Evolutionary conservation across 2,329 filamentous ascomycete species (phyloP).

Genomic region (Dothistroma pini): DNA sequence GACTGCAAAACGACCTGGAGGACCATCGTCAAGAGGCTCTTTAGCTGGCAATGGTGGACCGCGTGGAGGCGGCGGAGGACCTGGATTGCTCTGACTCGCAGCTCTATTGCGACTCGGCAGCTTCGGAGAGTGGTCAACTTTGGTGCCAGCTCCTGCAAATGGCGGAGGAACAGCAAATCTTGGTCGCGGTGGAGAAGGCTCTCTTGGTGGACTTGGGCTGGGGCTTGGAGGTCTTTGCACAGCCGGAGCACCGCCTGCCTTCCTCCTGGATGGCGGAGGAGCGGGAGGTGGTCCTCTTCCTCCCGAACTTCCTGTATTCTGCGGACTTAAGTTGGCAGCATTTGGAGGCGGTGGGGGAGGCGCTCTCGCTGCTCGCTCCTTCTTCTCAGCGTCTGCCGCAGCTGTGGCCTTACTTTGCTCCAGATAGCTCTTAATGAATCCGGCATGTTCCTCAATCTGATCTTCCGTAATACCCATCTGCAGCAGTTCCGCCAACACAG

Average conservation of each 20-base stretch:
- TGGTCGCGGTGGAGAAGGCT: constrained; percentile 66
- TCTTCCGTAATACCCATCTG: constrained; percentile 66
- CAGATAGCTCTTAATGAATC: constrained; percentile 66
- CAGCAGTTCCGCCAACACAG: constrained; percentile 57
- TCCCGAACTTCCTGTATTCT: constrained; percentile 56
- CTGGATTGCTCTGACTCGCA: constrained; percentile 28
- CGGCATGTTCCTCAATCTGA: constrained; percentile 63
- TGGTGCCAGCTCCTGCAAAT: constrained; percentile 80
- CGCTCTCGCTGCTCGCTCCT: constrained; percentile 51
- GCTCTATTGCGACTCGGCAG: constrained; percentile 55
- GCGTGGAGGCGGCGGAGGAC: constrained; percentile 41
- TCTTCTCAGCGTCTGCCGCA: constrained; percentile 43
- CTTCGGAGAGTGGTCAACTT: constrained; percentile 31
- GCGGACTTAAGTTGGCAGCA: constrained; percentile 52
- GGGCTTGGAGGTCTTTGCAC: constrained; percentile 46
- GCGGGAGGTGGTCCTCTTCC: constrained; percentile 62
- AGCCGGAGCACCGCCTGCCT: constrained; percentile 36
- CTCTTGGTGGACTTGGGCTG: constrained; percentile 59
- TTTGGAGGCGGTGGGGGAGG: constrained; percentile 61
- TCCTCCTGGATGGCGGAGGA: constrained; percentile 44
- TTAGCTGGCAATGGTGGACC: constrained; percentile 40
- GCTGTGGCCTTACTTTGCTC: constrained; percentile 57
- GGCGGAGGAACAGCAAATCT: constrained; percentile 84
- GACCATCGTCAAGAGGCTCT: constrained; percentile 53
- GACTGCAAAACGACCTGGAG: constrained; percentile 60